Conservation (phyloP, 352 stramenopile genomes). For the Phytophthora cryptogea region DNA sequence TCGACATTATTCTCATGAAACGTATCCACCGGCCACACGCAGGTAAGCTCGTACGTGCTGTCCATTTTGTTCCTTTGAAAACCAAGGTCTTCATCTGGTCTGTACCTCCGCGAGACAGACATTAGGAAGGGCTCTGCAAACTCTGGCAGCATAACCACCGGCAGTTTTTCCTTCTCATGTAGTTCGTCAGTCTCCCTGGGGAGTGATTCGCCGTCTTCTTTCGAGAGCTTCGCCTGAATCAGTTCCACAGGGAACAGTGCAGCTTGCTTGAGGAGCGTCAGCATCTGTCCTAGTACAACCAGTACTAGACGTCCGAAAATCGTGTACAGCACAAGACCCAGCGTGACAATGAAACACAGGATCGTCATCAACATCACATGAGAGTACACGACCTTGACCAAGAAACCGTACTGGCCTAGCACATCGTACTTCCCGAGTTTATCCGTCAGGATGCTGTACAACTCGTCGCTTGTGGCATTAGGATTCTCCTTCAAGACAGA, state of each 20-base stretch:
- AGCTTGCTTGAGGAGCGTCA: conserved; percentile 22
- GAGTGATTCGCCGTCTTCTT: conserved; percentile 15
- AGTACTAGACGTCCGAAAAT: conserved; percentile 36
- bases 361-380: conserved; percentile 58
- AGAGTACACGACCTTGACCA: conserved; percentile 53
- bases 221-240: conserved; percentile 4
- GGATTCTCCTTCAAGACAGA: conserved; percentile 26
- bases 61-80: conserved; percentile 41
- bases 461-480: conserved; percentile 29
- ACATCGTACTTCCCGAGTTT: conserved; percentile 36
- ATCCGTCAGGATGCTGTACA: conserved; percentile 34
- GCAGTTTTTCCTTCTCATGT: conserved; percentile 19
- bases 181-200: conserved; percentile 10
- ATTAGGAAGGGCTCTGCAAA: conserved; percentile 50
- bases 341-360: conserved; percentile 36
- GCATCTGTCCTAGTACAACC: conserved; percentile 30
- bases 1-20: conserved; percentile 33
- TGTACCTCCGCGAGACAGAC: conserved; percentile 34
- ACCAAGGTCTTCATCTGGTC: conserved; percentile 37
- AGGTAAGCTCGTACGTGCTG: conserved; percentile 50
- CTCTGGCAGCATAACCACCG: conserved; percentile 38
- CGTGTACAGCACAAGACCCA: conserved; percentile 43
- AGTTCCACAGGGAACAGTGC: conserved; percentile 22
- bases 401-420: conserved; percentile 36
- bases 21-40: conserved; percentile 59